These are phyloP conservation scores for Eucalyptus polyanthemos DNA, from an alignment of 345 rosid species.

Conservation along the genomic window DNA sequence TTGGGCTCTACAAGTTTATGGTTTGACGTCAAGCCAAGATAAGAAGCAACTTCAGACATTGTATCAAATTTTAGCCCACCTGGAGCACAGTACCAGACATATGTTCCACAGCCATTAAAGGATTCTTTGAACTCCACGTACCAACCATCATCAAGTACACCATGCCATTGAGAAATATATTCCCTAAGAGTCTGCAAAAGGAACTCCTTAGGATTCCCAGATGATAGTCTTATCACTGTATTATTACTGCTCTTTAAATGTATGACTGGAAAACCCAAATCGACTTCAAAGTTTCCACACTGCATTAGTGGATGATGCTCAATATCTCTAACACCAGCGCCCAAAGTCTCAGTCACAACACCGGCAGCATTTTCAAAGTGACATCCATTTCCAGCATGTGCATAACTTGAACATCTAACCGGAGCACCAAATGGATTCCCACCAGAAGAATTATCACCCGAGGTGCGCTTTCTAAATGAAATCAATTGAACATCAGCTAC, in stretches of 20 bases:
- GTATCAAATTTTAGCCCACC: slow-evolving; percentile 76
- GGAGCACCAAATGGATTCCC: slow-evolving; percentile 40
- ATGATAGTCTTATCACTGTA: slow-evolving; percentile 34
- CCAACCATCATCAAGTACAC: slow-evolving; percentile 83
- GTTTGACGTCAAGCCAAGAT: slow-evolving; percentile 61
- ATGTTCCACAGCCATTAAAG: slow-evolving; percentile 26
- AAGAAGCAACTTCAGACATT: slow-evolving; percentile 67
- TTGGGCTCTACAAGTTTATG: slow-evolving; percentile 29
- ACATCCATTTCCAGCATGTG: slow-evolving; percentile 31
- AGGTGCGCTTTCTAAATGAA: slow-evolving; percentile 46
- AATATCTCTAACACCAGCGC: slow-evolving; percentile 31
- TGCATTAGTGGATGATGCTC: slow-evolving; percentile 15
- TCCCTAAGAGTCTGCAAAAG: slow-evolving; percentile 70
- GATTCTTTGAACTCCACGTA: slow-evolving; percentile 59
- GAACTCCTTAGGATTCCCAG: slow-evolving; percentile 50
- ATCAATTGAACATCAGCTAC: slow-evolving; percentile 19
- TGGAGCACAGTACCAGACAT: slow-evolving; percentile 66
- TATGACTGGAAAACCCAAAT: slow-evolving; percentile 39
- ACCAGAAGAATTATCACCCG: slow-evolving; percentile 41
- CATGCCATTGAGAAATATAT: slow-evolving; percentile 71
- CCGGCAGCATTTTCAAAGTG: slow-evolving; percentile 34
- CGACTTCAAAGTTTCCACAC: slow-evolving; percentile 21
- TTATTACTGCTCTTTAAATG: slow-evolving; percentile 27
- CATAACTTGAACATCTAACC: slow-evolving; percentile 29
- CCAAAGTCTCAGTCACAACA: slow-evolving; percentile 9